Evolutionary conservation across 2,329 filamentous ascomycete species (phyloP).

Genomic region (Fusarium temperatum): DNA sequence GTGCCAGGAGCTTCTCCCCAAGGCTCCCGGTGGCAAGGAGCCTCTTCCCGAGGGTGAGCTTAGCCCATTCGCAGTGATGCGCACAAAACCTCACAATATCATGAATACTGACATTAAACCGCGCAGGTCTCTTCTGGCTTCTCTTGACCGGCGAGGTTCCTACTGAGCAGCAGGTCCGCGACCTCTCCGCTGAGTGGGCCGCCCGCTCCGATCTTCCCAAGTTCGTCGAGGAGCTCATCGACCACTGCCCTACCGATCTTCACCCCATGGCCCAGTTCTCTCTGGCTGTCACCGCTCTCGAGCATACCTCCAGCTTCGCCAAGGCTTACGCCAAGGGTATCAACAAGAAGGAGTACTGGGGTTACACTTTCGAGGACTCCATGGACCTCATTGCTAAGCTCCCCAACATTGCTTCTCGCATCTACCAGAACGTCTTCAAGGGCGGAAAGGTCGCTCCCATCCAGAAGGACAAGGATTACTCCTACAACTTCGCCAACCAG

Average conservation of each 20-base stretch:
- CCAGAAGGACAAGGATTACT: constrained; percentile 99
- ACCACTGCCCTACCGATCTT: constrained; percentile 98
- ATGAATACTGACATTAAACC: constrained; percentile 21
- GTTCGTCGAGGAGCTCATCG: constrained; percentile 99
- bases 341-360: constrained; percentile 99
- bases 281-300: constrained; percentile 94
- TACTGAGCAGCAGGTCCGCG: constrained; percentile 96
- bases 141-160: constrained; percentile 98
- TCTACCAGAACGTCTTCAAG: constrained; percentile 99
- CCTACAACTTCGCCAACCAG: constrained; percentile 99
- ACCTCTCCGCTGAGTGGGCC: constrained; percentile 98
- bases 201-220: constrained; percentile 96
- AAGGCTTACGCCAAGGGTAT: constrained; percentile 99
- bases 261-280: constrained; percentile 99
- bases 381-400: constrained; percentile 99
- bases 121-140: constrained; percentile 94
- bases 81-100: neutral
- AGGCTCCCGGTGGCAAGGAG: constrained; percentile 95
- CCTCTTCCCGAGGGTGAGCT: constrained; percentile 87
- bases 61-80: neutral
- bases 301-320: constrained; percentile 97
- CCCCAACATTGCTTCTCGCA: constrained; percentile 95
- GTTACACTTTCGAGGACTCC: constrained; percentile 98
- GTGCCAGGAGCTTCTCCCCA: constrained; percentile 96
- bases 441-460: constrained; percentile 96